These are phyloP conservation scores for Chaetomiaceae sp. DNA, from an alignment of 2,329 filamentous ascomycete genomes.

Conservation along the genomic window DNA sequence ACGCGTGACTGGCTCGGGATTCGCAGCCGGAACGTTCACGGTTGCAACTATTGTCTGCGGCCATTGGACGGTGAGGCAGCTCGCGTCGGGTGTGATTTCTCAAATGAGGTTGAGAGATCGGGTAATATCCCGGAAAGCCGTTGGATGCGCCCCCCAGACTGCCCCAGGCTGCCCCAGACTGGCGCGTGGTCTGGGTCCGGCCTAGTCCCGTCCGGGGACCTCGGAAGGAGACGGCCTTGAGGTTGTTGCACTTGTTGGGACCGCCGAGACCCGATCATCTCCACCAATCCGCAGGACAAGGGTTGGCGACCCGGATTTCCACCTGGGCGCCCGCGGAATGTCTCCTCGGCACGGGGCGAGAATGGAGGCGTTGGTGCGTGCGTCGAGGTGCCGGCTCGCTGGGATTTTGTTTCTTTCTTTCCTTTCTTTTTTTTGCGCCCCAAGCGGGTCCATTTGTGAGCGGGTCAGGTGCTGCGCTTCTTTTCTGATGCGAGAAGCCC, in stretches of 20 bases:
- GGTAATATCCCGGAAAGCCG: slow-evolving; percentile 22
- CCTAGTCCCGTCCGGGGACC: slow-evolving; percentile 13
- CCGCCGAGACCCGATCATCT: not conserved
- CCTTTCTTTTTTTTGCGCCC: too few species aligned
- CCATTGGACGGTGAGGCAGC: slow-evolving; percentile 9
- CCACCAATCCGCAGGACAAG: slow-evolving; percentile 11
- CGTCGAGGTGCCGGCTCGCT: too few species aligned
- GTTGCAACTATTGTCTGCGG: slow-evolving; percentile 11
- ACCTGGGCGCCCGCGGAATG: not conserved
- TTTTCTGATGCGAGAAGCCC: too few species aligned
- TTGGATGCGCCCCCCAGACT: not conserved
- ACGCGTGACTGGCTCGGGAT: slow-evolving; percentile 15
- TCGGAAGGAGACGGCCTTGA: slow-evolving; percentile 7
- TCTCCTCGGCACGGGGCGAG: not conserved
- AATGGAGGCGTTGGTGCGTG: not conserved
- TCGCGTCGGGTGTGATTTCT: not conserved
- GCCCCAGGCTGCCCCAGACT: too few species aligned
- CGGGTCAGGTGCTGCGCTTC: too few species aligned
- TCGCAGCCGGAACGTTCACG: slow-evolving; percentile 17
- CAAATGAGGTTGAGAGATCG: slow-evolving; percentile 16
- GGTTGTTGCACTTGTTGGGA: not conserved
- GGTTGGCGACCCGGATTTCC: slow-evolving; percentile 8
- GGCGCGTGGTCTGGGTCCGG: too few species aligned
- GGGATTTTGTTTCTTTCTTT: too few species aligned
- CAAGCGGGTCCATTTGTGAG: too few species aligned